A percentile compares a stretch with the other conserved stretches of the same genome.
These are phyloP conservation scores for Tillandsia leiboldiana DNA, from an alignment of 176 grass and related monocot genomes.

Conservation along the genomic window DNA sequence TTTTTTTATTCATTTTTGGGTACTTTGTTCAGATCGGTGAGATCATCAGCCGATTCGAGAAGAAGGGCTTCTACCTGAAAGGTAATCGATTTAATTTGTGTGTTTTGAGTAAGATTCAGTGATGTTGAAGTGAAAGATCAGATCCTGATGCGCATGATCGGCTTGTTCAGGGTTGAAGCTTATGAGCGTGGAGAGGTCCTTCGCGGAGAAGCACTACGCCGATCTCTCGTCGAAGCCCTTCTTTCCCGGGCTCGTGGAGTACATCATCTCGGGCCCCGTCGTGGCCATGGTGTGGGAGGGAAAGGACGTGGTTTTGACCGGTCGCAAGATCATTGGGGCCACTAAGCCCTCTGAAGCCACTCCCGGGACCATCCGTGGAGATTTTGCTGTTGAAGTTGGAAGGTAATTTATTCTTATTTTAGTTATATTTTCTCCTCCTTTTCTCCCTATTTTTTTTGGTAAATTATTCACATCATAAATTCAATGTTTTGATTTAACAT, in stretches of 20 bases:
- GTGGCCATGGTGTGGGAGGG: conserved; percentile 99
- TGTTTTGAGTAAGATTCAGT: not conserved
- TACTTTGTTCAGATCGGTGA: conserved; percentile 37
- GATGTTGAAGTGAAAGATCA: not conserved
- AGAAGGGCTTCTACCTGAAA: conserved; percentile 86
- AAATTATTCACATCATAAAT: not conserved
- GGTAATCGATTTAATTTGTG: conserved; percentile 19
- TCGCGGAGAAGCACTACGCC: conserved; percentile 96
- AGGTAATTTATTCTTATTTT: conserved; percentile 35
- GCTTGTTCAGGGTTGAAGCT: conserved; percentile 60
- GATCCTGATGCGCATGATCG: not conserved
- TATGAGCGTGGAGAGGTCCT: conserved; percentile 70
- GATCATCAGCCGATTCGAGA: conserved; percentile 53
- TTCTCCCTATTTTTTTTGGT: not conserved
- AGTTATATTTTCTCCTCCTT: not conserved
- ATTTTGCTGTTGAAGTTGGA: conserved; percentile 81
- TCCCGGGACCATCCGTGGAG: conserved; percentile 83
- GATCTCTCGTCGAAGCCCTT: conserved; percentile 88
- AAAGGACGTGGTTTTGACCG: conserved; percentile 71
- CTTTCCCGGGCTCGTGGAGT: conserved; percentile 70
- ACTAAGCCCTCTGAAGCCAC: conserved; percentile 68
- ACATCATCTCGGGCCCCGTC: conserved; percentile 94
- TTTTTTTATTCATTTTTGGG: not conserved
- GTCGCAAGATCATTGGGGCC: conserved; percentile 85
- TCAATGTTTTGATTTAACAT: not conserved